These are phyloP conservation scores for Aspergillus funiculosus DNA, from an alignment of 495 filamentous ascomycete genomes.

Conservation along the genomic window DNA sequence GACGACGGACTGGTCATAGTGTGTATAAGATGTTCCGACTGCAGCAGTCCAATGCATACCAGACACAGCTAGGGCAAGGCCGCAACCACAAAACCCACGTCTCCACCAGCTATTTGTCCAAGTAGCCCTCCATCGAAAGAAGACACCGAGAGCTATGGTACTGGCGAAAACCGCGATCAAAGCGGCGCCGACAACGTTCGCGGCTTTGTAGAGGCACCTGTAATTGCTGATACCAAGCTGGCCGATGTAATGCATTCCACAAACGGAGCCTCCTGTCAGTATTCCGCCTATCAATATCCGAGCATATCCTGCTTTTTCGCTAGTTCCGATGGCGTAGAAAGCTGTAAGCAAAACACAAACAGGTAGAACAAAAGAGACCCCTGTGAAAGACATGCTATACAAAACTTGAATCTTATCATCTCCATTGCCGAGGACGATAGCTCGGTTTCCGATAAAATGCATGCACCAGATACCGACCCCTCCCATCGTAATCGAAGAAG, in stretches of 20 bases:
- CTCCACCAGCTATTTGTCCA: constrained; percentile 81
- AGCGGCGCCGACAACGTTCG: constrained; percentile 61
- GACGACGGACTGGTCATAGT: constrained; percentile 28
- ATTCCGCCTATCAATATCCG: constrained; percentile 58
- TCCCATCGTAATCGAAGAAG: constrained; percentile 71
- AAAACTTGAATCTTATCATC: constrained; percentile 57
- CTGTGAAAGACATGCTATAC: constrained; percentile 68
- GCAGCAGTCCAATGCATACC: constrained; percentile 88
- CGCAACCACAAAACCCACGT: constrained; percentile 54
- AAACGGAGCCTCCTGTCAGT: constrained; percentile 65
- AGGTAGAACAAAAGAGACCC: constrained; percentile 74
- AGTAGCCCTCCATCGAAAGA: constrained; percentile 68
- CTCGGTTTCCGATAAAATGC: constrained; percentile 83
- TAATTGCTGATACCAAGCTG: constrained; percentile 82
- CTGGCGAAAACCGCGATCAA: constrained; percentile 67
- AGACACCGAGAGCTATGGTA: constrained; percentile 60
- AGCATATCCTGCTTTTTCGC: constrained; percentile 49
- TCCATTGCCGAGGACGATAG: constrained; percentile 62
- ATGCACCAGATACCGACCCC: constrained; percentile 78
- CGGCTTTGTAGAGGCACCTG: constrained; percentile 47
- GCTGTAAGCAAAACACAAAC: constrained; percentile 66
- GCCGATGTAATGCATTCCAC: constrained; percentile 87
- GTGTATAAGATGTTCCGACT: constrained; percentile 61
- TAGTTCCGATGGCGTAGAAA: constrained; percentile 59
- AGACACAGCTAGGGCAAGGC: constrained; percentile 68